Base-by-base conservation (phyloP, 768 basidiomycete genomes). In the Rhodotorula taiwanensis region DNA sequence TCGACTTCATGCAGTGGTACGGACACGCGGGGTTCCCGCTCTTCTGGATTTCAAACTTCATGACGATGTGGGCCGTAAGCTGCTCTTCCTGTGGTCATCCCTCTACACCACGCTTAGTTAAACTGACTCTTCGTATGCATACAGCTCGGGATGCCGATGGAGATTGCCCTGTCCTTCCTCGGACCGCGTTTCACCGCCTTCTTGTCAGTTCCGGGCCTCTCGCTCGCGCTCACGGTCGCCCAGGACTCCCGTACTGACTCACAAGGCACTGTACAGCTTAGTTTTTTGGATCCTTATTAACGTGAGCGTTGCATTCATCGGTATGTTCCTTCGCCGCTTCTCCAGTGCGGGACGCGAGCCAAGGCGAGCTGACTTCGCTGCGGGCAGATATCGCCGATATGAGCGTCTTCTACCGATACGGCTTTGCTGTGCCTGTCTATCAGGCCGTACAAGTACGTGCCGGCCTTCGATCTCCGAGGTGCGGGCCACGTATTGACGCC, bases 121-220 rank as follows among this genome's bases (percentile, higher is more conserved):
- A 14, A 4, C 25, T 54, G 6, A 23, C 27, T 30, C n/a, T 20
- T 42, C 28, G 7, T 27, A 43, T 50, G 45, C 39, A 41, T 54
- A 41, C 36, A 39, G 36, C 36, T 39, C 30, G 64, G 64, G 15
- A 31, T 66, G 34, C 28, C 34, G 7, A 66, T 66, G 64, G 64
- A 66, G 28, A 14, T 47, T 15, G 59, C 64, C 45, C 39, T 75
- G 16, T 52, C 73, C 6, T 55, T 74, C 57, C 53, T 74, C 23
- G 76, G 76, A 6, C 68, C 64, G 9, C 67, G 71, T 4, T 74
- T 71, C 58, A 75, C 76, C 60, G 73, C 75, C 7, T 76, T 76
- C 65, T 77, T 77, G 48, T 59, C 11, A 7, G 57, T 20, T 21
- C 27, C 25, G 9, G 25, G 9, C 7, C 30, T 13, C 20, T 45